These are phyloP conservation scores for Lactifluus pinguis DNA, from an alignment of 768 basidiomycete species.

Conservation along the genomic window DNA sequence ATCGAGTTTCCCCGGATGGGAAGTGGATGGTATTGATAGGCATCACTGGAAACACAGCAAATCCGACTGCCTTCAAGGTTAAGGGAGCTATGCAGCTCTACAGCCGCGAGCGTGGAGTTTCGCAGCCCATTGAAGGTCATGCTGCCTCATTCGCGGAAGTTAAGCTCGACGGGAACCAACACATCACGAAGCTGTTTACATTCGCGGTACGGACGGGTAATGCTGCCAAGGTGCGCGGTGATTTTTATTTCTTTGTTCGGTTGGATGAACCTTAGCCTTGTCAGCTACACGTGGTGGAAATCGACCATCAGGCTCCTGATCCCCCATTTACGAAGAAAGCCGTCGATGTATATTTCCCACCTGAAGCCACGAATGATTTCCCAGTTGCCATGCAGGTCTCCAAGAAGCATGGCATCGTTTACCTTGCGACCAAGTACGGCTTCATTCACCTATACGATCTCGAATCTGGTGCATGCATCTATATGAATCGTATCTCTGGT, in stretches of 20 bases:
- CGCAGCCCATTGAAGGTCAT: constrained; percentile 97
- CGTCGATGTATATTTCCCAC: constrained; percentile 98
- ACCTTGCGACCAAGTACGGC: constrained; percentile 96
- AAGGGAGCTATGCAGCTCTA: constrained; percentile 98
- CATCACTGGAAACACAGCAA: constrained; percentile 84
- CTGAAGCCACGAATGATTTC: constrained; percentile 97
- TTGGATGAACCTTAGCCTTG: neutral
- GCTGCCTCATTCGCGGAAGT: constrained; percentile 93
- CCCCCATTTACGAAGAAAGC: constrained; percentile 94
- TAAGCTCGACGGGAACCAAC: constrained; percentile 81
- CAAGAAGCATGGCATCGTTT: constrained; percentile 91
- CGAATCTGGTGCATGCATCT: constrained; percentile 93
- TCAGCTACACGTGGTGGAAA: constrained; percentile 96
- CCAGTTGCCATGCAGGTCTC: constrained; percentile 99
- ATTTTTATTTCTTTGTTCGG: neutral
- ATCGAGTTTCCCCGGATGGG: constrained; percentile 85
- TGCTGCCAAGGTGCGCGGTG: constrained; percentile 78
- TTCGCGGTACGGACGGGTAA: constrained; percentile 96
- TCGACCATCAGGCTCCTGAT: constrained; percentile 89
- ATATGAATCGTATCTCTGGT: constrained; percentile 99
- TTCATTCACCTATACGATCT: constrained; percentile 99
- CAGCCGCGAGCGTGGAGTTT: constrained; percentile 84
- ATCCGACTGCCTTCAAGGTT: constrained; percentile 95
- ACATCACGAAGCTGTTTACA: constrained; percentile 83
- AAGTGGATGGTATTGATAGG: constrained; percentile 97